Conservation (phyloP, 495 filamentous ascomycete species). For the Saxophila tyrrhenica region DNA sequence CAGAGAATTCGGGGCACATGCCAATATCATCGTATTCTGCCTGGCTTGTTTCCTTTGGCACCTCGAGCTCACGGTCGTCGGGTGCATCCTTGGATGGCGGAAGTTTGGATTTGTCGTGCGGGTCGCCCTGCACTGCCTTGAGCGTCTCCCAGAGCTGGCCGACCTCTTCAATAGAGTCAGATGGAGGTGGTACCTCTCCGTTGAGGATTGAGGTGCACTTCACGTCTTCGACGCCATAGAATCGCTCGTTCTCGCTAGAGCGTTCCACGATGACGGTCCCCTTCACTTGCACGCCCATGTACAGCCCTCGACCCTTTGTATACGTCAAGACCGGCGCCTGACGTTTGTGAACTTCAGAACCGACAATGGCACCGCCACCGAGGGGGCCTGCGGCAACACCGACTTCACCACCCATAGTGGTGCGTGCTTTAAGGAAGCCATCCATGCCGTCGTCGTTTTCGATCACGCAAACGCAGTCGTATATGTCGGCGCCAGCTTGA, state of each 20-base stretch:
- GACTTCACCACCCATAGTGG: slow-evolving; percentile 68
- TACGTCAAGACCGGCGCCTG: slow-evolving; percentile 74
- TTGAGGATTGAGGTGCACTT: slow-evolving; percentile 68
- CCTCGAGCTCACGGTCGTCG: slow-evolving; percentile 11
- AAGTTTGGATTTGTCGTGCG: slow-evolving; percentile 12
- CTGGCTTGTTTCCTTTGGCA: slow-evolving; percentile 12
- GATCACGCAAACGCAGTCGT: slow-evolving; percentile 83
- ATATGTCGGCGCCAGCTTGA: slow-evolving; percentile 77
- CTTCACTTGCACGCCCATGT: slow-evolving; percentile 68
- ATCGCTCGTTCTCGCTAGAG: slow-evolving; percentile 77
- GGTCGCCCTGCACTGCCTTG: slow-evolving; percentile 69
- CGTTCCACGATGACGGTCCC: slow-evolving; percentile 77
- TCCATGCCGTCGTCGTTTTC: slow-evolving; percentile 72
- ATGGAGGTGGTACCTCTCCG: slow-evolving; percentile 58
- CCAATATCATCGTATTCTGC: slow-evolving; percentile 17
- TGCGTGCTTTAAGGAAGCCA: slow-evolving; percentile 62
- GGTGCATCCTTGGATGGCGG: slow-evolving; percentile 10
- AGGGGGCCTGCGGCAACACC: slow-evolving; percentile 67
- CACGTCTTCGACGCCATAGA: slow-evolving; percentile 58
- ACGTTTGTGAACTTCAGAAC: slow-evolving; percentile 57
- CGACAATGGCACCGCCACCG: slow-evolving; percentile 57
- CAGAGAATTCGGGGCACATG: background rate
- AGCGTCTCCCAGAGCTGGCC: slow-evolving; percentile 70
- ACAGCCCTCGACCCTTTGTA: slow-evolving; percentile 72
- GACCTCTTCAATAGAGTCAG: slow-evolving; percentile 46